Base-by-base conservation (phyloP, 2,329 filamentous ascomycete species). In the Nothomitra cinnamomea region DNA sequence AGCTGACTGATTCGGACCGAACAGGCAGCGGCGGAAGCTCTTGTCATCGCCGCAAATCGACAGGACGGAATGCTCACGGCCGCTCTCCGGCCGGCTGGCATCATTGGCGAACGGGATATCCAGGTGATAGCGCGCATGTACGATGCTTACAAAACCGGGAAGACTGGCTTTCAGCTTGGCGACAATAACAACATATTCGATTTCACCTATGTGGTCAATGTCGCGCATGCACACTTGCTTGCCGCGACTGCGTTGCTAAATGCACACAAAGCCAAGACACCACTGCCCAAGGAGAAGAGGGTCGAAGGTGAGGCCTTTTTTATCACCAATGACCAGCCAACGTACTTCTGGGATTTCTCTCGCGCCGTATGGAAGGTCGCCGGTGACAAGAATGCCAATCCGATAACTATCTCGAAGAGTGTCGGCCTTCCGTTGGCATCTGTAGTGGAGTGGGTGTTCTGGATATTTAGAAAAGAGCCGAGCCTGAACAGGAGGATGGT, bases 321-420 rank as follows among this genome's bases (percentile, higher is more conserved):
- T 69, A 79, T 96, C 63, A 92, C 87, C 55, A 96, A 96, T 66
- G 86, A 88, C 67, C 74, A 80, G 60, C 90, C 90, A 3, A 74
- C 94, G 19, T 90, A 90, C 66, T 94, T 95, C 68, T 94, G 92
- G 80, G 87, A 94, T 67, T 85, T 94, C 64, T 79, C 85, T 56
- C 77, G 86, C 41, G 79, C 81, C 40, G 75, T 95, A 48, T 96
- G 87, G 87, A 73, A 71, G 7, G 59, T 70, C 24, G 68, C 70
- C 24, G 68, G 65, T 38, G 68, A 70, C 41, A 63, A 68, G 4
- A 68, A 73, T 58, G 19, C 6, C 8, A 17, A 54, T 24, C 43
- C 51, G 8, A 49, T 12, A 15, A 40, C 32, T 13, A 55, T 55
- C 19, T 56, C 61, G 10, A 56, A 55, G 48, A 49, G 36, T n/a